Base-by-base conservation (phyloP, 495 filamentous ascomycete species). In the Penicillium longicatenatum region DNA sequence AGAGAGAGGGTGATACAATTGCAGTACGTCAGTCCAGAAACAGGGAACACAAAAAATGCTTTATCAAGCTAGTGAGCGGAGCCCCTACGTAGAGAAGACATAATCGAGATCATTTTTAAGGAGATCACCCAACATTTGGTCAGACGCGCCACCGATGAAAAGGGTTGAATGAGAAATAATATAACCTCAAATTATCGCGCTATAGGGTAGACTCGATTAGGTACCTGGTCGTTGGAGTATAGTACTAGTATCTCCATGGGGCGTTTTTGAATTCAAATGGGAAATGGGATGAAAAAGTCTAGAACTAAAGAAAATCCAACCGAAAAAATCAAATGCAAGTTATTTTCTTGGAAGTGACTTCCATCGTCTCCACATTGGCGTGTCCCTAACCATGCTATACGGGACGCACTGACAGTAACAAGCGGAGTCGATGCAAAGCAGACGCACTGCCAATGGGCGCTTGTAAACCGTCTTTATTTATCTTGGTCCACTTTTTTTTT, bases 391-490 rank as follows among this genome's bases (percentile, higher is more conserved):
- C 31, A 22, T 47, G 53, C 29, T 65, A 59, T 65, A 62, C 55
- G 58, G 53, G 50, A 62, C 62, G 62, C 62, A 65, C 62, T 63
- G 62, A 55, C 59, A 48, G 59, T 62, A 59, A 47, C 26, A 67
- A 63, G 64, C 61, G 61, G 59, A 64, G 64, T 62, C 62, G 45
- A 61, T 59, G 56, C 52, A 56, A 61, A 60, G 58, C 54, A 60
- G 58, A 60, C 58, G 58, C 61, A 64, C 58, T 57, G 12, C 53
- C 54, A 58, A 54, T 53, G 51, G 51, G 61, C 63, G 57, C 60
- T 67, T 62, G 61, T 33, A 45, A 54, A 37, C 16, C 26, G 50
- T 44, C 61, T 60, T 62, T 61, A 64, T 64, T 62, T 67, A 67
- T 61, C 55, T 52, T 59, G 54, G 47, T 55, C 58, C 58, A 59